Conservation (phyloP, 148 eudicot species). For the Amaranthus cruentus region DNA sequence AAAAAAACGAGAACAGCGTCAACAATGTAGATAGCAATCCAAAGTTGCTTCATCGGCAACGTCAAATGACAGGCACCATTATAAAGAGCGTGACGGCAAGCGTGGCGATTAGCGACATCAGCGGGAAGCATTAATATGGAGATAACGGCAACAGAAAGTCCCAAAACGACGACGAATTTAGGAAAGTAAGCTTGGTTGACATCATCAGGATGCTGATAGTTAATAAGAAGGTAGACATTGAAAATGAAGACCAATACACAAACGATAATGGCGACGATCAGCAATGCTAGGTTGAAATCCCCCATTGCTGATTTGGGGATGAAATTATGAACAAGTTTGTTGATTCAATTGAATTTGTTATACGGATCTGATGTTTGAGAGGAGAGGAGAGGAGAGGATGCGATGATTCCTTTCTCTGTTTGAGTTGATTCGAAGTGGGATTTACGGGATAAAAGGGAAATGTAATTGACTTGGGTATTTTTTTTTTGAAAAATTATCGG, state of each 20-base stretch:
- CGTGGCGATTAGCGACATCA: slow-evolving; percentile 94
- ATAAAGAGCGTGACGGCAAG: slow-evolving; percentile 83
- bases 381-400: background rate
- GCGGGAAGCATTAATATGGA: slow-evolving; percentile 96
- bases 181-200: slow-evolving; percentile 92
- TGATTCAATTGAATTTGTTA: slow-evolving; percentile 4
- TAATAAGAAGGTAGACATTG: slow-evolving; percentile 82
- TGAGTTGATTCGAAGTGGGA: background rate
- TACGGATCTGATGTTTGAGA: slow-evolving; percentile 1
- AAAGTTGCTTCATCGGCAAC: slow-evolving; percentile 88
- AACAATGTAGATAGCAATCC: slow-evolving; percentile 75
- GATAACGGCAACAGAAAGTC: slow-evolving; percentile 78
- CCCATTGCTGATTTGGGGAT: slow-evolving; percentile 48
- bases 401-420: too few relatives aligned
- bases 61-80: slow-evolving; percentile 92
- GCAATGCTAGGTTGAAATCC: slow-evolving; percentile 93
- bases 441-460: too few relatives aligned
- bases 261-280: slow-evolving; percentile 78
- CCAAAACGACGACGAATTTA: slow-evolving; percentile 93
- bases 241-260: slow-evolving; percentile 69
- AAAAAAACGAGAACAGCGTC: slow-evolving; percentile 89
- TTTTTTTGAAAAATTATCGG: too few relatives aligned
- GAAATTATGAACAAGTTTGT: background rate
- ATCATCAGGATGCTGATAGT: slow-evolving; percentile 95
- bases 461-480: too few relatives aligned